phyloP scores from a whole-genome alignment of 768 basidiomycete genomes.

The Boletales sp. region DNA sequence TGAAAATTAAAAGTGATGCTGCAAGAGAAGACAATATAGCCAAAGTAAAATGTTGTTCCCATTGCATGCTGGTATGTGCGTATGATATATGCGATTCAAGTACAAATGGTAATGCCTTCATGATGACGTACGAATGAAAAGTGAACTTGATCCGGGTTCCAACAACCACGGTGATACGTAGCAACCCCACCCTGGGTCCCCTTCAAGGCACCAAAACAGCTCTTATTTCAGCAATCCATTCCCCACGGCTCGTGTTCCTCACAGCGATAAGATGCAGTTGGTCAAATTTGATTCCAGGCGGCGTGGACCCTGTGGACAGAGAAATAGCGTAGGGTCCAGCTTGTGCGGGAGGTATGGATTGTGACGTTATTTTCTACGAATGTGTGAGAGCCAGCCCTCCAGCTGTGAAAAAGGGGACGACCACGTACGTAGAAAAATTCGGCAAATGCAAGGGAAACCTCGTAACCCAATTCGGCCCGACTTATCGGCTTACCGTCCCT shows the following conservation, averaged over 20 bases:
- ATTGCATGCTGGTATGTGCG: not conserved
- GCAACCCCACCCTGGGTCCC: slow-evolving; percentile 8
- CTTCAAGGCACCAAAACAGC: slow-evolving; percentile 16
- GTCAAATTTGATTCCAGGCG: slow-evolving; percentile 20
- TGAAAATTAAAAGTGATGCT: no score
- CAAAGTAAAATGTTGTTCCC: slow-evolving; percentile 1
- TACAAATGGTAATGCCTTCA: not conserved
- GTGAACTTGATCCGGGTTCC: not conserved
- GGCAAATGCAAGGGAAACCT: slow-evolving; percentile 28
- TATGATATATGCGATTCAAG: slow-evolving; percentile 1
- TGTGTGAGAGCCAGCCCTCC: slow-evolving; percentile 2
- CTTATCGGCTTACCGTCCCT: slow-evolving; percentile 14
- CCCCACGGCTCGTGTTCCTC: slow-evolving; percentile 25
- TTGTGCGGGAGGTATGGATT: slow-evolving; percentile 4
- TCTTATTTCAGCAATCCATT: slow-evolving; percentile 26
- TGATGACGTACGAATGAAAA: not conserved
- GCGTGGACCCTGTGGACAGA: slow-evolving; percentile 6
- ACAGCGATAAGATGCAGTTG: slow-evolving; percentile 24
- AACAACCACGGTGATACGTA: not conserved
- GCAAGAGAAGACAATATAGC: not conserved
- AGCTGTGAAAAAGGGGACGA: not conserved
- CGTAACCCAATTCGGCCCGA: slow-evolving; percentile 24
- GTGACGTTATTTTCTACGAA: slow-evolving; percentile 19
- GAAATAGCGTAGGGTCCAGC: slow-evolving; percentile 20
- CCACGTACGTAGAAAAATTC: slow-evolving; percentile 27